These are phyloP conservation scores for Colletotrichum theobromicola DNA, from an alignment of 2,329 filamentous ascomycete species.

Conservation along the genomic window DNA sequence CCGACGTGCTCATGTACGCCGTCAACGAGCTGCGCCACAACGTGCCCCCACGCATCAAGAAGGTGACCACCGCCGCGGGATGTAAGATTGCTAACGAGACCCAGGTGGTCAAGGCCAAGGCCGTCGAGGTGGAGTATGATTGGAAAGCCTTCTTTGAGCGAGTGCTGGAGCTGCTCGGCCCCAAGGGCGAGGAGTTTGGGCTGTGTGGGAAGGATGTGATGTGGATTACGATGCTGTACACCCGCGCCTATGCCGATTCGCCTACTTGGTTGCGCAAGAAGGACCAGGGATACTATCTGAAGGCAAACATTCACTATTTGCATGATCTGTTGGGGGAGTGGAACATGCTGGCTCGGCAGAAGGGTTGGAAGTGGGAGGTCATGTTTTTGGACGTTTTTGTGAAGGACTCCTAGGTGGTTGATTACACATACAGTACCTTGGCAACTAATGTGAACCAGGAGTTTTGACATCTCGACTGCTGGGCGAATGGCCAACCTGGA, in stretches of 20 bases:
- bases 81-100: not conserved
- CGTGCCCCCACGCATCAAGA: not conserved
- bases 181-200: not conserved
- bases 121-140: not conserved
- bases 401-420: not conserved
- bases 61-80: not conserved
- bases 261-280: not conserved
- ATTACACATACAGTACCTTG: not conserved
- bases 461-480: too few relatives aligned
- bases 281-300: not conserved
- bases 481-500: too few relatives aligned
- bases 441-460: too few relatives aligned
- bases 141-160: not conserved
- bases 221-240: slow-evolving; percentile 10
- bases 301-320: not conserved
- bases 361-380: not conserved
- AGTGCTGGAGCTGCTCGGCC: not conserved
- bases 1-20: slow-evolving; percentile 2
- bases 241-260: not conserved
- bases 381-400: not conserved
- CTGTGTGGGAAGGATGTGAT: not conserved
- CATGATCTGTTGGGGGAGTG: slow-evolving; percentile 10
- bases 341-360: not conserved
- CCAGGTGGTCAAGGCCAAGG: not conserved
- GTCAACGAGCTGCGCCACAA: not conserved